Conservation (phyloP, 2,329 filamentous ascomycete genomes). For the Harringtonia lauricola region DNA sequence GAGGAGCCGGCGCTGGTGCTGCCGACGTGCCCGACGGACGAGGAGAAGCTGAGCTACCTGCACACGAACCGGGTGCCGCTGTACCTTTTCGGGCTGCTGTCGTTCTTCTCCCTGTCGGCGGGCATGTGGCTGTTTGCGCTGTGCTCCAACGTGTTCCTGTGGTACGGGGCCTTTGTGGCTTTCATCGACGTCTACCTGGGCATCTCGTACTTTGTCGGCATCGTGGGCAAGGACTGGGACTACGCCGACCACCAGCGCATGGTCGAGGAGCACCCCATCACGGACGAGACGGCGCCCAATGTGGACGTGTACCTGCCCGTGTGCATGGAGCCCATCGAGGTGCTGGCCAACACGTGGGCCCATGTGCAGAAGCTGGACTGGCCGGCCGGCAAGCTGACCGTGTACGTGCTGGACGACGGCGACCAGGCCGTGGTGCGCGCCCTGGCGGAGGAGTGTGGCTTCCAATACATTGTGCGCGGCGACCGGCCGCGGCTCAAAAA, state of each 20-base stretch:
- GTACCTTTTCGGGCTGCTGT: conserved; percentile 2
- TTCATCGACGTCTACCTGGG: conserved; percentile 4
- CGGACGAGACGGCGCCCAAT: neutral
- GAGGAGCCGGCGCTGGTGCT: conserved; percentile 1
- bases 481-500: conserved; percentile 4
- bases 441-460: neutral
- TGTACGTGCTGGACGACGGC: conserved; percentile 4
- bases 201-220: conserved; percentile 4
- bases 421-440: neutral
- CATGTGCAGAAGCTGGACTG: conserved; percentile 1
- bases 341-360: conserved; percentile 3
- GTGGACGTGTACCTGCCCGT: conserved; percentile 4
- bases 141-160: conserved; percentile 1
- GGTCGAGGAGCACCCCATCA: neutral
- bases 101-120: conserved; percentile 4
- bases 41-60: conserved; percentile 3
- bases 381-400: neutral
- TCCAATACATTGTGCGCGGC: conserved; percentile 3
- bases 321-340: conserved; percentile 1
- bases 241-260: neutral
- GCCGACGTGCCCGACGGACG: neutral
- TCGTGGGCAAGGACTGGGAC: conserved; percentile 5
- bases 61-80: conserved; percentile 4
- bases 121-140: conserved; percentile 6
- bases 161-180: conserved; percentile 3